These are phyloP conservation scores for Diaporthe batatas DNA, from an alignment of 2,329 filamentous ascomycete species.

Conservation along the genomic window DNA sequence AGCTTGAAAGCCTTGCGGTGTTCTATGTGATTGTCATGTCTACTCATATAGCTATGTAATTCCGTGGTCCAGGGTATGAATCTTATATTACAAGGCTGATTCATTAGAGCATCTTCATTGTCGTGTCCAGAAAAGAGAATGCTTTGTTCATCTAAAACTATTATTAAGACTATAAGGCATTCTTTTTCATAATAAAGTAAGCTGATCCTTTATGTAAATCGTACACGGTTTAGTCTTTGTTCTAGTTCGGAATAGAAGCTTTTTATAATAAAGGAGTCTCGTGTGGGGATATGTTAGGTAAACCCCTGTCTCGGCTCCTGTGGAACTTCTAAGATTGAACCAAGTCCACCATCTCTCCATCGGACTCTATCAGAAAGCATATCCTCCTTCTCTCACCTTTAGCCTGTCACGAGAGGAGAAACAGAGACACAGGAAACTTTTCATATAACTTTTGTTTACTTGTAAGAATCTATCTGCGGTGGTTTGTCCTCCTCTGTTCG, in stretches of 20 bases:
- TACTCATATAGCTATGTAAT: too few relatives aligned
- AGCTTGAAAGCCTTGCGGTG: not conserved
- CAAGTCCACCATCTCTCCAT: too few relatives aligned
- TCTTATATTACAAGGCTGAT: not conserved
- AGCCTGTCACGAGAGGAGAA: too few relatives aligned
- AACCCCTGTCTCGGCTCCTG: too few relatives aligned
- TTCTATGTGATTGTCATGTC: not conserved
- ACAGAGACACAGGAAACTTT: too few relatives aligned
- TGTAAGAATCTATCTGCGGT: too few relatives aligned
- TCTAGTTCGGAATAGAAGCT: not conserved
- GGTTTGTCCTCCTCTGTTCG: not conserved
- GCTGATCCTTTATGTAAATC: not conserved
- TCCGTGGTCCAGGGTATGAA: too few relatives aligned
- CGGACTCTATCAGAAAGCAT: too few relatives aligned
- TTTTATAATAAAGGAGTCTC: not conserved
- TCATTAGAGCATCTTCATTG: not conserved
- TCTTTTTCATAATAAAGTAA: constrained; percentile 16
- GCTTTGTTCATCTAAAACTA: not conserved
- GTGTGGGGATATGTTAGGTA: not conserved
- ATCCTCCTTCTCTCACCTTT: too few relatives aligned
- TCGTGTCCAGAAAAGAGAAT: rapidly evolving
- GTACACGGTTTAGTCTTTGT: not conserved
- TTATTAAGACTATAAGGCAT: not conserved
- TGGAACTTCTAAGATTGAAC: too few relatives aligned
- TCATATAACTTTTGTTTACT: too few relatives aligned